Conservation (phyloP, 2,329 filamentous ascomycete genomes). For the Plenodomus lindquistii region DNA sequence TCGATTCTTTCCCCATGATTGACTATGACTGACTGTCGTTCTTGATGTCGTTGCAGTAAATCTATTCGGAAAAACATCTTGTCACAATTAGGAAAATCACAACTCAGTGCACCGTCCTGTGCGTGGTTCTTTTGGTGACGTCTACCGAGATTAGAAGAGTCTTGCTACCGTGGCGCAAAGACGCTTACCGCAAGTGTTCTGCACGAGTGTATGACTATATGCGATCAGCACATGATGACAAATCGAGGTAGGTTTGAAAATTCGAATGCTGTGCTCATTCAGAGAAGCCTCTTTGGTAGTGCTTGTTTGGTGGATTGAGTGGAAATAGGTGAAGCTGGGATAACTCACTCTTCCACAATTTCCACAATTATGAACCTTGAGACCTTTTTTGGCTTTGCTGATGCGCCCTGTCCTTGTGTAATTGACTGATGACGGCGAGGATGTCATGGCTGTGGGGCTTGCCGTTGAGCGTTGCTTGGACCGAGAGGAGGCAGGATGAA, state of each 20-base stretch:
- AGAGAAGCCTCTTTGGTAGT: background rate
- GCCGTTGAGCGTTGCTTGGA: slow-evolving; percentile 33
- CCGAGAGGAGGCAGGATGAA: slow-evolving; percentile 34
- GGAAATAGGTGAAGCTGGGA: slow-evolving; percentile 3
- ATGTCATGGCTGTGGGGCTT: slow-evolving; percentile 37
- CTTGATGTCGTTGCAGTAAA: slow-evolving; percentile 50
- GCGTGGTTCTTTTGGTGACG: slow-evolving; percentile 54
- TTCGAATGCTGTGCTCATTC: no score
- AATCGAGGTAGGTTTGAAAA: no score
- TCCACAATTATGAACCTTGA: slow-evolving; percentile 52
- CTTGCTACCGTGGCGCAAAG: background rate
- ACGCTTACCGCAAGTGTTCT: slow-evolving; percentile 50
- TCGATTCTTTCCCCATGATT: background rate
- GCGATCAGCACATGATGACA: slow-evolving; percentile 25
- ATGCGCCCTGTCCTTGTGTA: slow-evolving; percentile 53
- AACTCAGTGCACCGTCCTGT: slow-evolving; percentile 46
- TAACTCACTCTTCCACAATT: slow-evolving; percentile 50
- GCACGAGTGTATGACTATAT: slow-evolving; percentile 52
- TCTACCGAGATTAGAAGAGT: slow-evolving; percentile 29
- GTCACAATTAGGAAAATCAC: slow-evolving; percentile 47
- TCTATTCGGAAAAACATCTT: slow-evolving; percentile 51
- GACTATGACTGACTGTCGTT: slow-evolving; percentile 48
- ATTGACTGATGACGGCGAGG: slow-evolving; percentile 36
- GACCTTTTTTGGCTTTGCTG: slow-evolving; percentile 53
- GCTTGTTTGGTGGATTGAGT: background rate